Conservation (phyloP, 352 stramenopile species). For the Phytophthora pluvialis region DNA sequence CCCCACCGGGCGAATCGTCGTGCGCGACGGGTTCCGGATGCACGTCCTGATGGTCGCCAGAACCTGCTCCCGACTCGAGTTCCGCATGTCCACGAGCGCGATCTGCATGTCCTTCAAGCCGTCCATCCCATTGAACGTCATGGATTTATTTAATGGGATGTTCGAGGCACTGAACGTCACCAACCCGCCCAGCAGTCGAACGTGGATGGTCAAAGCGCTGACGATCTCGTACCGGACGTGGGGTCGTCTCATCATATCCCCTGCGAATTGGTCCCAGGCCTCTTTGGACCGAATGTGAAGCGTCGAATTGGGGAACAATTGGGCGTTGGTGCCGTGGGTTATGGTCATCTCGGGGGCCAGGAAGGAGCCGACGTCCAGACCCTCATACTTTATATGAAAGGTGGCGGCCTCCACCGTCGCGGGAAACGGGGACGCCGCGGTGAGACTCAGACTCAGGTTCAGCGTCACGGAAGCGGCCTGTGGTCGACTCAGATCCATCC, state of each 20-base stretch:
- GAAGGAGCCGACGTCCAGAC: constrained; percentile 52
- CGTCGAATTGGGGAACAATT: constrained; percentile 55
- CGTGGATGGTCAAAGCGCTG: constrained; percentile 53
- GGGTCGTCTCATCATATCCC: constrained; percentile 61
- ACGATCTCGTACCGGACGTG: constrained; percentile 59
- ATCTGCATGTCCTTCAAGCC: constrained; percentile 74
- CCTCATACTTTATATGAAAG: constrained; percentile 60
- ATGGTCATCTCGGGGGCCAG: constrained; percentile 56
- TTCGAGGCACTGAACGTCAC: constrained; percentile 54
- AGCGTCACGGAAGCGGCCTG: constrained; percentile 41
- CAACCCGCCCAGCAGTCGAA: constrained; percentile 57
- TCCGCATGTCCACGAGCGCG: constrained; percentile 58
- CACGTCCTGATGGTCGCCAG: constrained; percentile 81
- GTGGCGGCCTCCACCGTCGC: constrained; percentile 51
- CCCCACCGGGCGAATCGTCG: constrained; percentile 70
- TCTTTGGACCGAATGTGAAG: constrained; percentile 63
- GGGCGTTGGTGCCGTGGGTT: constrained; percentile 51
- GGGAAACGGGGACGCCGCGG: constrained; percentile 57
- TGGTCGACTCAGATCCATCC: constrained; percentile 66
- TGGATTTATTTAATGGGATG: constrained; percentile 57
- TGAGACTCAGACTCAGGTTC: constrained; percentile 55
- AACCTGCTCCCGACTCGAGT: constrained; percentile 66
- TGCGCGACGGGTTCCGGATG: constrained; percentile 81
- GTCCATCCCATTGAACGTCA: constrained; percentile 69
- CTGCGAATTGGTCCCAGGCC: constrained; percentile 70